Evolutionary conservation across 2,329 filamentous ascomycete species (phyloP).

Genomic region (Lecanicillium sp.): DNA sequence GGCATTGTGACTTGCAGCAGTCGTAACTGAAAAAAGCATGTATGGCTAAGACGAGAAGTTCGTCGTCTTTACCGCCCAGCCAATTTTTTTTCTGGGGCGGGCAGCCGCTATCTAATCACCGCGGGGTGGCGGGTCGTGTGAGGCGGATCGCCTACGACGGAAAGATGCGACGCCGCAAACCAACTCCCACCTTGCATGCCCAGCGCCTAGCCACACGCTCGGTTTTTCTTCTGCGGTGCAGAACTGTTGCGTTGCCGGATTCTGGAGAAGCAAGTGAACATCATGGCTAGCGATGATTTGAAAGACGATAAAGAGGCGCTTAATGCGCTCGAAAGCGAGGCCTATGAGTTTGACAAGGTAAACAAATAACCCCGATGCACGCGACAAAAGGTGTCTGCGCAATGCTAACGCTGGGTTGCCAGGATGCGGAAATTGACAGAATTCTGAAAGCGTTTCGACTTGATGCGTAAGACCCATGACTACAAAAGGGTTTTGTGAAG

Average conservation of each 20-base stretch:
- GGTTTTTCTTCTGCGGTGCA: no score
- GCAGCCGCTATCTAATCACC: conserved; percentile 29
- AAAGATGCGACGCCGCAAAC: no score
- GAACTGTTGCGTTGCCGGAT: no score
- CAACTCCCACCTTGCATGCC: not conserved
- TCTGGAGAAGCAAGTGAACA: conserved; percentile 9
- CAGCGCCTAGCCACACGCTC: not conserved
- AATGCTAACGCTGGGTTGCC: conserved; percentile 2
- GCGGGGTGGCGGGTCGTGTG: conserved; percentile 18
- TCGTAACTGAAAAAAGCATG: conserved; percentile 6
- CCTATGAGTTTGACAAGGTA: conserved; percentile 87
- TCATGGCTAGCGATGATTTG: conserved; percentile 28
- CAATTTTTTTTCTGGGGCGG: conserved; percentile 23
- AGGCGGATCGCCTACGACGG: not conserved
- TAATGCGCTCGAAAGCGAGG: conserved; percentile 72
- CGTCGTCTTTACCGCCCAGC: no score
- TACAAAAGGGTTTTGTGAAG: not conserved
- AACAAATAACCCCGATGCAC: conserved; percentile 9
- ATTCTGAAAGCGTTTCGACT: conserved; percentile 84
- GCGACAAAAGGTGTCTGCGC: not conserved
- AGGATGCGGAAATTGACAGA: conserved; percentile 93
- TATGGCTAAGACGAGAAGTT: no score
- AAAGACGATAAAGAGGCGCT: conserved; percentile 66
- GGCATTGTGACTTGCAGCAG: conserved; percentile 44
- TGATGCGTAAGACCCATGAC: conserved; percentile 37